Evolutionary conservation across 1,284 basidiomycete genomes (phyloP), one percentile per base, ranked within the genome.

Genomic region (Cutaneotrichosporon sp.): DNA sequence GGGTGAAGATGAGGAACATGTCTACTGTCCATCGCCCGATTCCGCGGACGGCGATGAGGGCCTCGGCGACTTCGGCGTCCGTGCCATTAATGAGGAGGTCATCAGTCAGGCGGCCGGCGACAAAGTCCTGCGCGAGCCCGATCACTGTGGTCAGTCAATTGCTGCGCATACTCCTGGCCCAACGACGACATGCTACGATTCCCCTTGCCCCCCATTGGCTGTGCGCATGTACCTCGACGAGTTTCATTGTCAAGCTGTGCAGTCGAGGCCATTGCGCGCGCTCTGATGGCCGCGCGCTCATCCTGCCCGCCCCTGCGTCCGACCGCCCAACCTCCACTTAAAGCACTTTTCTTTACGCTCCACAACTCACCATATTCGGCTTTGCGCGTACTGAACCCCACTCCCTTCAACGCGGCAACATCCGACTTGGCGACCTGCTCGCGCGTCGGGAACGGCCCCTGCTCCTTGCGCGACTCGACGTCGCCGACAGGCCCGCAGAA

Each of bases 1-100:
- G 78, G 1, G 87, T 86, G 73, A 92, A 92, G 54, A 93, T 88
- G 11, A 87, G 81, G 67, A 92, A 92, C 90, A 92, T 91, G 67
- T 90, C 84, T 14, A 90, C 86, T 79, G 71, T 75, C 71, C 74
- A 75, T 54, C 71, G 79, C 43, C 89, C 89, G 55, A 91, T 88
- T 0, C 90, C 90, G 60, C 85, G 79, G 6, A 91, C 86, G 61
- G 82, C 84, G 24, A 83, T 85, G 17, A 94, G 79, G 73, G 88
- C 83, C 55, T 84, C 79, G 4, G 81, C 78, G 5, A 93, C 77
- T 64, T 88, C 83, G 52, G 88, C 84, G 60, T 91, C 88, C 46
- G 80, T 76, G 7, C 85, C 85, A 51, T 81, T 75, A 12, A 84
- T 73, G 6, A 94, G 74, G 63, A 85, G 85, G 57, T 83, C 76